Conservation (phyloP, 2,329 filamentous ascomycete genomes). For the Aspergillus fijiensis region DNA sequence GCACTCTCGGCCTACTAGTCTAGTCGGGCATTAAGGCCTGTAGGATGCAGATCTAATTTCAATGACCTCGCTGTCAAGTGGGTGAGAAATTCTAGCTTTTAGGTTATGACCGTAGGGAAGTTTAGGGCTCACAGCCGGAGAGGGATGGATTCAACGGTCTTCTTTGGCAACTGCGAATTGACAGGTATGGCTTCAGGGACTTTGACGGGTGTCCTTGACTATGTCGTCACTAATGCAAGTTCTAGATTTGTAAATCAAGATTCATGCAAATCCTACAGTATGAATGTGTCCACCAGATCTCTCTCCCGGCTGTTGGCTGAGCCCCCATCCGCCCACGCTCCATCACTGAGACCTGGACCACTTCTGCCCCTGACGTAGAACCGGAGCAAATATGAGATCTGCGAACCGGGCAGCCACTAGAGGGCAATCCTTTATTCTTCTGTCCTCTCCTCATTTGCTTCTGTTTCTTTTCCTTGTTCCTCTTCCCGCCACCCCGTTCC, state of each 20-base stretch:
- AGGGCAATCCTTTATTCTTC: slow-evolving; percentile 7
- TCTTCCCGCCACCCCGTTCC: background rate
- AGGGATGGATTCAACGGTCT: background rate
- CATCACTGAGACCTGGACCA: slow-evolving; percentile 16
- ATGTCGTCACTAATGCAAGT: background rate
- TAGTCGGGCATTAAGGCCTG: too few species aligned
- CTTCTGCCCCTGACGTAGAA: slow-evolving; percentile 16
- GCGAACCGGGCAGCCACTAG: slow-evolving; percentile 10
- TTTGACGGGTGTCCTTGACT: background rate
- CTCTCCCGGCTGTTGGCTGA: slow-evolving; percentile 6
- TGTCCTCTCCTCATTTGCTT: slow-evolving; percentile 1
- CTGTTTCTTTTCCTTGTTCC: slow-evolving; percentile 1
- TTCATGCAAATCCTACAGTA: background rate
- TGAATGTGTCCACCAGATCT: background rate
- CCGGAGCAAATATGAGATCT: slow-evolving; percentile 22
- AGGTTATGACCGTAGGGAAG: background rate
- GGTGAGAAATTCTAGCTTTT: background rate
- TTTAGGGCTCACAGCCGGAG: background rate
- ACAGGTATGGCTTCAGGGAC: background rate
- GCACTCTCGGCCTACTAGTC: too few species aligned
- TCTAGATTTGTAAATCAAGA: background rate
- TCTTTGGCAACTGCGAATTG: background rate
- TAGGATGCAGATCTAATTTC: too few species aligned
- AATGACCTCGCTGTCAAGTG: background rate
- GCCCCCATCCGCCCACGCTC: slow-evolving; percentile 9